phyloP scores from a whole-genome alignment of 768 basidiomycete species.

The Phylloporus sp. region DNA sequence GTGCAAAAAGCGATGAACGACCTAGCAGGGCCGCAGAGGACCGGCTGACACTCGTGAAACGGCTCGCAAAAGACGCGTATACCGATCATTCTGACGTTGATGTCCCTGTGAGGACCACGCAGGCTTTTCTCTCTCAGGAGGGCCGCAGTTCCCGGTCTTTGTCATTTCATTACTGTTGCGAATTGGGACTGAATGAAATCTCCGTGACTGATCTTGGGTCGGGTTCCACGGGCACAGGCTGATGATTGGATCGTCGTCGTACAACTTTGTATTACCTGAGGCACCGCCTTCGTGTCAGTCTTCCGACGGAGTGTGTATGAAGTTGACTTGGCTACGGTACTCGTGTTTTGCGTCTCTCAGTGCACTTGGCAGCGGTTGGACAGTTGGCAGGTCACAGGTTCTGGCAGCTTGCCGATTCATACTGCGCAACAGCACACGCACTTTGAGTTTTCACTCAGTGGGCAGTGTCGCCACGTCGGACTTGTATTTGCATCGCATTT shows the following conservation, averaged over 20 bases:
- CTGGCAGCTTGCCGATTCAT: too few relatives aligned
- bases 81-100: not conserved
- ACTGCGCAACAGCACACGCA: too few relatives aligned
- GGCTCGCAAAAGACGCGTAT: not conserved
- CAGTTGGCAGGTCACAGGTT: too few relatives aligned
- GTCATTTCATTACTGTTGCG: not conserved
- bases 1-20: slow-evolving; percentile 68
- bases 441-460: too few relatives aligned
- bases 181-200: not conserved
- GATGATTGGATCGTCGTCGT: not conserved
- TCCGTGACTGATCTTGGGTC: not conserved
- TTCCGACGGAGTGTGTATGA: not conserved
- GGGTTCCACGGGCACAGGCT: not conserved
- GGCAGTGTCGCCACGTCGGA: too few relatives aligned
- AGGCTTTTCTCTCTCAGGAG: not conserved
- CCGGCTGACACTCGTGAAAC: slow-evolving; percentile 20
- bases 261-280: not conserved
- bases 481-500: too few relatives aligned
- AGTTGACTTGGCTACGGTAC: not conserved
- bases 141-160: not conserved
- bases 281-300: too few relatives aligned
- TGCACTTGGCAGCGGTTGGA: too few relatives aligned
- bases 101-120: not conserved
- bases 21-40: slow-evolving; percentile 24
- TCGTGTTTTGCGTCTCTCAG: too few relatives aligned